Evolutionary conservation across 2,329 filamentous ascomycete species (phyloP).

Genomic region (Orbilia ellipsospora): DNA sequence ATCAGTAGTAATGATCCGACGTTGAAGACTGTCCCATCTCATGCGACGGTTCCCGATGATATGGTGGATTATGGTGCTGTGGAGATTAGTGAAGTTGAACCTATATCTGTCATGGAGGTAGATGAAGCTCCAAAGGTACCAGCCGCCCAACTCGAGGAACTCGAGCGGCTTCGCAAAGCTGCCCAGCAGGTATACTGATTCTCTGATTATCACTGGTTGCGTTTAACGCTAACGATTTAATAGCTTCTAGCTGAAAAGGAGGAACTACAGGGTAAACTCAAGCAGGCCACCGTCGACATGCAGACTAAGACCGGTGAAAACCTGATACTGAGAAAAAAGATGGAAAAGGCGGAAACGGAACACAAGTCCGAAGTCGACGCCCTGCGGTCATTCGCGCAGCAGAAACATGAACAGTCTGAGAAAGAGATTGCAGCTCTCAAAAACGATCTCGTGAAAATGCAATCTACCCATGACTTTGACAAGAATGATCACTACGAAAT

Average conservation of each 20-base stretch:
- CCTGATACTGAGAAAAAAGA: constrained; percentile 38
- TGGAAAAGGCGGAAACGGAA: constrained; percentile 42
- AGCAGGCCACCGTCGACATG: constrained; percentile 27
- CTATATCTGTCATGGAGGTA: constrained; percentile 15
- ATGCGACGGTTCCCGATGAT: constrained; percentile 28
- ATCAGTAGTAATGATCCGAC: constrained; percentile 45
- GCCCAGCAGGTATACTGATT: constrained; percentile 20
- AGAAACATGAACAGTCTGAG: constrained; percentile 38
- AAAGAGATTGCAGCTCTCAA: constrained; percentile 27
- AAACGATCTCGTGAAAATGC: constrained; percentile 28
- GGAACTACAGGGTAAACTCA: constrained; percentile 41
- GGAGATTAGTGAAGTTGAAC: not conserved
- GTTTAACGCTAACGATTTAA: not conserved
- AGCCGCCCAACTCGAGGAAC: constrained; percentile 36
- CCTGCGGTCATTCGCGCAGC: constrained; percentile 27
- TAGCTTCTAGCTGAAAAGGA: constrained; percentile 37
- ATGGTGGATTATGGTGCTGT: constrained; percentile 49
- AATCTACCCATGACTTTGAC: constrained; percentile 40
- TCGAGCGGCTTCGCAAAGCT: constrained; percentile 34
- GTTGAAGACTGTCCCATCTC: constrained; percentile 16
- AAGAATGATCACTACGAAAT: constrained; percentile 34
- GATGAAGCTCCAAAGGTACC: constrained; percentile 25
- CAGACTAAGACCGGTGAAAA: constrained; percentile 49
- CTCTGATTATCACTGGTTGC: not conserved
- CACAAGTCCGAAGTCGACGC: constrained; percentile 42